Evolutionary conservation across 2,329 filamentous ascomycete species (phyloP).

Genomic region (Monilinia polystroma): DNA sequence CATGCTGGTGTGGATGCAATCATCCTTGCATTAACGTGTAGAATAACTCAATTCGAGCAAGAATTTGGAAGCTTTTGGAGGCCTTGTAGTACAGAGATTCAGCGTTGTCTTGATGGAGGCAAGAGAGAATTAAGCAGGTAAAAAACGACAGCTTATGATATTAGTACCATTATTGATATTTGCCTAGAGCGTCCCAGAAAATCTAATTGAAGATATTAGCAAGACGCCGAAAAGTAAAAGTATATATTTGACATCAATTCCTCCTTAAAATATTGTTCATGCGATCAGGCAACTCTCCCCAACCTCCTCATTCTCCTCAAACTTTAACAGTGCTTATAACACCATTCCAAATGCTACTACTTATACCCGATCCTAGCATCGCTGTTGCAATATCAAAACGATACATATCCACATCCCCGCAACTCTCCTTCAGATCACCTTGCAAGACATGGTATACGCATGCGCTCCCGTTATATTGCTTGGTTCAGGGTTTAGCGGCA

Average conservation of each 20-base stretch:
- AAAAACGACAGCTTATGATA: background rate
- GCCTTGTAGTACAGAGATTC: too few species aligned
- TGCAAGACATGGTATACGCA: conserved; percentile 27
- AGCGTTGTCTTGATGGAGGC: too few species aligned
- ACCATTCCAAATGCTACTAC: background rate
- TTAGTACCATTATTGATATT: background rate
- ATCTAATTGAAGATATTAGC: background rate
- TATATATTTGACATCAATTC: background rate
- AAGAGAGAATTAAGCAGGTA: background rate
- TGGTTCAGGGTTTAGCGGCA: conserved; percentile 27
- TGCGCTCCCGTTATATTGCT: conserved; percentile 25
- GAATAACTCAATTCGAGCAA: too few species aligned
- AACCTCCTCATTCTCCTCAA: background rate
- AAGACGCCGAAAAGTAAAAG: background rate
- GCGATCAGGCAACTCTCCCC: background rate
- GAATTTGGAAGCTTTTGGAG: too few species aligned
- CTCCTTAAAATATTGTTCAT: background rate
- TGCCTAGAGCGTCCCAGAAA: background rate
- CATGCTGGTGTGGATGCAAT: background rate
- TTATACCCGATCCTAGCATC: conserved; percentile 5
- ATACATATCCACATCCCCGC: conserved; percentile 41
- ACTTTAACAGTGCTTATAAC: conserved; percentile 7
- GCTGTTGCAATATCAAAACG: conserved; percentile 40
- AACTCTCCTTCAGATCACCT: conserved; percentile 32
- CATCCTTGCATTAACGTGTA: too few species aligned